Evolutionary conservation across 2,329 filamentous ascomycete species (phyloP), one percentile per base, ranked within the genome.

Genomic region (Hypoxylon sp.): DNA sequence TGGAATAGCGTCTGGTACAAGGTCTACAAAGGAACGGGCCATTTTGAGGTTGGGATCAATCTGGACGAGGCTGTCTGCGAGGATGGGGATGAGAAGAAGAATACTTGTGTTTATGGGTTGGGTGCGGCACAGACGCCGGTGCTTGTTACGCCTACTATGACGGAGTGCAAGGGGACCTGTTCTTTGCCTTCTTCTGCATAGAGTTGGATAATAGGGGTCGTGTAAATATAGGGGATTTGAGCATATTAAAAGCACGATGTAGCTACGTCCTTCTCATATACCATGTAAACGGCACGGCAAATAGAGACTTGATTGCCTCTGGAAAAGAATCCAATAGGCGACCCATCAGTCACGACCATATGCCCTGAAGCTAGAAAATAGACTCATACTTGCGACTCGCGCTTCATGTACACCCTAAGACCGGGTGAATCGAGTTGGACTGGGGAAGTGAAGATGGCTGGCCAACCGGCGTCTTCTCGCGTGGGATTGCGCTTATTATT

Each of bases 141-240:
- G 1, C 7, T 45, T 29, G 23, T 60, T 3, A 5, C 13, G 17
- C 51, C 47, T 0, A 45, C 19, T 5, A 50, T 60, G 43, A 38
- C 17, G 31, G 45, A 25, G 3, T 60, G 54, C 9, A 9, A 47
- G 29, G 57, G 54, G 8, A 57, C 47, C 26, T 55, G 54, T 23
- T 16, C 21, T 12, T 5, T 52, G 27, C 20, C 27, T 31, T 42
- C 27, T n/a, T 20, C 16, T 26, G 11, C 12, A 7, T 31, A 9
- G 11, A 16, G 36, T 12, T 23, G 13, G 5, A 9, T 19, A 8
- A n/a, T 17, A 12, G 5, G 20, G 13, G 4, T 9, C 11, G 8
- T 2, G 26, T 8, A 11, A 16, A 11, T 16, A n/a, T n/a, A n/a
- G n/a, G n/a, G n/a, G n/a, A n/a, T n/a, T n/a, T n/a, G n/a, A n/a